A percentile compares a stretch with the other conserved stretches of the same genome.
Evolutionary conservation across 1,139 yeast genomes (phyloP).

Genomic region (Candida sojae): DNA sequence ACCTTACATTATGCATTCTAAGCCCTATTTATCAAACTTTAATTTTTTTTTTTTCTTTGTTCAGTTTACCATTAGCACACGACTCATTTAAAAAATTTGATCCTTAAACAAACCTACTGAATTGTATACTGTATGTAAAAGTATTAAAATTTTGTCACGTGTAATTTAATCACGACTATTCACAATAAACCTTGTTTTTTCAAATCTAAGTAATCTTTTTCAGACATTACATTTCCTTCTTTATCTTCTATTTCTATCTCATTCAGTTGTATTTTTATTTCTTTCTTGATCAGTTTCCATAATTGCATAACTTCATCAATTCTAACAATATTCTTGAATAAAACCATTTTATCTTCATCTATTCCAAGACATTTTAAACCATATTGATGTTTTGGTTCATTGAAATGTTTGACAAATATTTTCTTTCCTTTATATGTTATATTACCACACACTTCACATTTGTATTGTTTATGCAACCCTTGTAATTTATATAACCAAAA

Average conservation of each 20-base stretch:
- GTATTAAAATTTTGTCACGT: too few relatives aligned
- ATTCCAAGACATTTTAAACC: slow-evolving; percentile 82
- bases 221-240: slow-evolving; percentile 90
- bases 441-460: slow-evolving; percentile 90
- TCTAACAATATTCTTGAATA: slow-evolving; percentile 65
- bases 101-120: too few relatives aligned
- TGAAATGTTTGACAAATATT: slow-evolving; percentile 73
- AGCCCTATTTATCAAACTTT: too few relatives aligned
- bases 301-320: slow-evolving; percentile 70
- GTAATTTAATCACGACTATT: not conserved
- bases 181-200: slow-evolving; percentile 76
- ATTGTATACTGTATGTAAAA: too few relatives aligned
- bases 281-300: slow-evolving; percentile 50
- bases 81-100: too few relatives aligned
- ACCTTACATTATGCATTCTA: too few relatives aligned
- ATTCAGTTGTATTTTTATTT: slow-evolving; percentile 38
- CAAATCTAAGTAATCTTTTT: slow-evolving; percentile 77
- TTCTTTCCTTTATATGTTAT: slow-evolving; percentile 71
- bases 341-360: slow-evolving; percentile 30
- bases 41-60: too few relatives aligned
- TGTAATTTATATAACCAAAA: slow-evolving; percentile 89
- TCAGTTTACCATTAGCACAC: not conserved
- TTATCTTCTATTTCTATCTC: slow-evolving; percentile 77
- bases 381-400: slow-evolving; percentile 64
- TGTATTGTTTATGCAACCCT: slow-evolving; percentile 73